Evolutionary conservation across 345 rosid genomes (phyloP), one percentile per base, ranked within the genome.

Genomic region (Euphorbia lathyris): DNA sequence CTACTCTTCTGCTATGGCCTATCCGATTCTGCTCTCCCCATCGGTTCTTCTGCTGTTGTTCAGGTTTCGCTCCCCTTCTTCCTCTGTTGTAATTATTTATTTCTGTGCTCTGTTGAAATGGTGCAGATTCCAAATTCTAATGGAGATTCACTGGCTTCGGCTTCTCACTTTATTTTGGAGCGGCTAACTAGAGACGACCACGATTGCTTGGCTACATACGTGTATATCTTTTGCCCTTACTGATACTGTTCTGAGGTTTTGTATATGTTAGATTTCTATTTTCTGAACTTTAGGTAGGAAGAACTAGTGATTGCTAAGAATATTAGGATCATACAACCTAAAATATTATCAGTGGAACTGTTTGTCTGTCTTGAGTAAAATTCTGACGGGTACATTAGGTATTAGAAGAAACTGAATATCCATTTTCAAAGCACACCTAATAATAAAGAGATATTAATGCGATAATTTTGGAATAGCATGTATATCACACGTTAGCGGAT

Each of bases 31-130:
- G 78, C 89, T 58, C 85, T 90, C 42, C 96, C 96, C 63, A 81
- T 84, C 69, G 90, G 85, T 53, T 90, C 89, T 76, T 80, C 93
- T 70, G 95, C 95, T 50, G 84, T 88, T 53, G 93, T 90, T 23
- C 81, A 90, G 91, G 96, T 87, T 42, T 64, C 67, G 16, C 47
- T n/a, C 67, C 27, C 47, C 1, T 2, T 22, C 25, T 20, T 6
- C 7, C 50, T 42, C 27, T 20, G 22, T 4, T 5, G 13, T 38
- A 59, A n/a, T 64, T 14, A 17, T 25, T 9, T 11, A 23, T 23
- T 63, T 58, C 26, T 57, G 50, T 20, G 58, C 26, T 36, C 20
- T 48, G 62, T 30, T 65, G 53, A 48, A 56, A 32, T 40, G 71
- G 63, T 30, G 72, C 84, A 87, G 96, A 69, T 83, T 58, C 65